Base-by-base conservation (phyloP, 2,329 filamentous ascomycete species). In the Monosporascus ibericus region DNA sequence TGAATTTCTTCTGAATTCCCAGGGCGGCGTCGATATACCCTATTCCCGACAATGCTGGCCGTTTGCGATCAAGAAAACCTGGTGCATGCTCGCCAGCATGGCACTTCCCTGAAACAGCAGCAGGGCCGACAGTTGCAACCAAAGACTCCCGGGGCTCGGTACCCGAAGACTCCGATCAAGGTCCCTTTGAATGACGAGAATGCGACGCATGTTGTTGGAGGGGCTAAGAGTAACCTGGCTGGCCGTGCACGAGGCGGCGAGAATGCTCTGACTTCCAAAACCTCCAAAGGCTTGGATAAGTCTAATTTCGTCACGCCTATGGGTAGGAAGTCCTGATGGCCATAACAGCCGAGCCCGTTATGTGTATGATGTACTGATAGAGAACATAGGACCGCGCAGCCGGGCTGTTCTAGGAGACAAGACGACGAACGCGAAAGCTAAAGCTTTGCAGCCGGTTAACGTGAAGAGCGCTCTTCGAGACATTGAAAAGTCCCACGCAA, bases 341-440 rank as follows among this genome's bases (percentile, higher is more conserved):
- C 48, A 36, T 15, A 15, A 11, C 20, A 25, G 25, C 38, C 5
- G 8, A 46, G 3, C 25, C 34, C 17, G 5, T 14, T 22, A 2
- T 17, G 14, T 20, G 25, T 17, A 20, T 20, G 20, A 6, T n/a
- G 50, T 27, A 47, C 49, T 53, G 53, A 58, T 48, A n/a, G 15
- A 52, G 44, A 22, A 42, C 48, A 18, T 52, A 86, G 84, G 79
- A 52, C 79, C 85, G 48, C 83, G 84, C 54, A 85, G 77, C 54
- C 85, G 92, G 63, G 91, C 92, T 38, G 88, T 90, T 14, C 75
- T 99, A 47, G 92, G 92, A 36, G 87, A 90, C 77, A 99, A 99
- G 72, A 97, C 92, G 1, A 97, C 94, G 49, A 99, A 99, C 70
- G 90, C 89, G 50, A 97, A 95, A 75, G 81, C 86, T 54, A 82